Conservation (phyloP, 2,329 filamentous ascomycete species). For the Colletotrichum tabaci region DNA sequence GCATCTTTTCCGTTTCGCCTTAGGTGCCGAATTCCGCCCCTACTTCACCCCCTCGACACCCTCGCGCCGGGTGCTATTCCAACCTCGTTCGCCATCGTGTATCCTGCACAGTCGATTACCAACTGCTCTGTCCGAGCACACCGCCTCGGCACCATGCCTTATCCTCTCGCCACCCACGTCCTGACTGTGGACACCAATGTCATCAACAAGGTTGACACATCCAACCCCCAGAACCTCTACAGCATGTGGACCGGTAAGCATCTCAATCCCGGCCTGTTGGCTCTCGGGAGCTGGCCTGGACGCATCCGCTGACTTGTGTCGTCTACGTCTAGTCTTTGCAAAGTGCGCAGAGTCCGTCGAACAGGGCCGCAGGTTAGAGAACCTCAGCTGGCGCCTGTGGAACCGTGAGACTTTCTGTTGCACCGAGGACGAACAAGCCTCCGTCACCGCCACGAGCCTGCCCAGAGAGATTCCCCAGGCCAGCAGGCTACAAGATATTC, state of each 20-base stretch:
- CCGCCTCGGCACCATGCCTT: slow-evolving; percentile 76
- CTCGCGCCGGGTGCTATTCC: slow-evolving; percentile 39
- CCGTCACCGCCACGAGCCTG: slow-evolving; percentile 57
- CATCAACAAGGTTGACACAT: slow-evolving; percentile 95
- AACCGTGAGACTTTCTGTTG: slow-evolving; percentile 94
- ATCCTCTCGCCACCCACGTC: slow-evolving; percentile 86
- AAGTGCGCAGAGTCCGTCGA: slow-evolving; percentile 95
- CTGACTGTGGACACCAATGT: slow-evolving; percentile 92
- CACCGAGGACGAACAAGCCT: slow-evolving; percentile 71
- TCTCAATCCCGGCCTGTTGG: slow-evolving; percentile 11
- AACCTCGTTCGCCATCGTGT: slow-evolving; percentile 45
- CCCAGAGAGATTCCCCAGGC: slow-evolving; percentile 64
- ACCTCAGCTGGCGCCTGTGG: slow-evolving; percentile 96
- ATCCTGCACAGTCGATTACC: slow-evolving; percentile 41
- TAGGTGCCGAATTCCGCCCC: slow-evolving; percentile 30
- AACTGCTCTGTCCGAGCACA: slow-evolving; percentile 57
- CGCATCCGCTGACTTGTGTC: slow-evolving; percentile 22
- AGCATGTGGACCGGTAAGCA: slow-evolving; percentile 95
- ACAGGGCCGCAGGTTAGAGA: slow-evolving; percentile 92
- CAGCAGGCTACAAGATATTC: slow-evolving; percentile 67
- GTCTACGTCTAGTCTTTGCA: slow-evolving; percentile 79
- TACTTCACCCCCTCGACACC: slow-evolving; percentile 4
- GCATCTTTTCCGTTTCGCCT: slow-evolving; percentile 16
- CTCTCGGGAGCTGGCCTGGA: slow-evolving; percentile 46
- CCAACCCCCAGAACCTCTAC: slow-evolving; percentile 92